Evolutionary conservation across 176 grass and related monocot species (phyloP), one percentile per base, ranked within the genome.

Genomic region (Cenchrus purpureus): DNA sequence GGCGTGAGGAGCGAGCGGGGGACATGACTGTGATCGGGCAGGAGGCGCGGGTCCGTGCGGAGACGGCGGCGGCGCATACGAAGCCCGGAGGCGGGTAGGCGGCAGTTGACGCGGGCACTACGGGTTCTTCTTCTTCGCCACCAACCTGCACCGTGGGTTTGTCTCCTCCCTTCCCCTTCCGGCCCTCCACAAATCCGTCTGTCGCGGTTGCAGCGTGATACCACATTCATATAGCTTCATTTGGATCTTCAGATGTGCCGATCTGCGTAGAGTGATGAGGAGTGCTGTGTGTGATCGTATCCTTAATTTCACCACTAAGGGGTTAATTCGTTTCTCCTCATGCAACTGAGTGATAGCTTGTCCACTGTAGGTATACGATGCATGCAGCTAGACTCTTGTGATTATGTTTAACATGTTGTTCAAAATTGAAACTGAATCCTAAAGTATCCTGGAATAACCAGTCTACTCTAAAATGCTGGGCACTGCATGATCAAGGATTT

Each of bases 241-340:
- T 15, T 71, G 55, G 55, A 13, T 83, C 19, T 90, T 62, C 93
- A 98, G 95, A 90, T 90, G 79, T 90, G 79, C 82, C 88, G n/a
- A 87, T 83, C 16, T 98, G 91, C 74, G 93, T 88, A 78, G 80
- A 90, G 12, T 84, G 91, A 42, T 87, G 71, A 61, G 95, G 95
- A 1, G 91, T 98, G 57, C 91, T 95, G 78, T 89, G 87, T 13
- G 89, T 98, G 73, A 98, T 98, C 58, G 77, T 95, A 98, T 98
- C 95, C 91, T 45, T 31, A 31, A 31, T 31, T 31, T 31, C 31
- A 31, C 31, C 31, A 31, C n/a, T n/a, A 20, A 1, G 3, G 8
- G 6, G 29, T 31, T 4, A 14, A n/a, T 53, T 80, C 46, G 11
- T 31, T 70, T 82, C 10, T 46, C 10, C 10, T 65, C 59, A n/a